A percentile compares a stretch with the other conserved stretches of the same genome.
phyloP scores from a whole-genome alignment of 2,329 filamentous ascomycete genomes.

The Hypoxylon sp. region DNA sequence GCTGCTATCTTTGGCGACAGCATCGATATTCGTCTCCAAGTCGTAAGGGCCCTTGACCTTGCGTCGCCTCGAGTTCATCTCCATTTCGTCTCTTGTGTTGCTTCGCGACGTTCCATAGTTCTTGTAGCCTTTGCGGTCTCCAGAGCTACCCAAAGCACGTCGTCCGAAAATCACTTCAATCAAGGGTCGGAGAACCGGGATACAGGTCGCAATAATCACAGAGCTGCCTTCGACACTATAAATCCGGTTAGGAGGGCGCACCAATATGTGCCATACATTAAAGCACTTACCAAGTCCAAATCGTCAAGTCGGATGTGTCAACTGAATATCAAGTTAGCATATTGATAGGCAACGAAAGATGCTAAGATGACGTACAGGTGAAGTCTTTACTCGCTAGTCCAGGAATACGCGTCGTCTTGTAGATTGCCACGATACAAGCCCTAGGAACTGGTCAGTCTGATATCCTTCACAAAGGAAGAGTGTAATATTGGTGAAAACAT shows the following conservation, averaged over 20 bases:
- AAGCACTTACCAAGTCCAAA: conserved; percentile 43
- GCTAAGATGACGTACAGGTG: conserved; percentile 22
- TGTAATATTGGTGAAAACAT: conserved; percentile 12
- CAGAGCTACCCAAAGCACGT: conserved; percentile 5
- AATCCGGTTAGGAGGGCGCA: neutral
- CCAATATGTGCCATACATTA: neutral
- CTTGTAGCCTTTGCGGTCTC: conserved; percentile 3
- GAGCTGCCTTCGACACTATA: conserved; percentile 47
- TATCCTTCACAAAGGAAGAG: neutral
- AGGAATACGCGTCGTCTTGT: conserved; percentile 36
- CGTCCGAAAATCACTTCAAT: conserved; percentile 40
- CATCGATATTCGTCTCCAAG: conserved; percentile 18
- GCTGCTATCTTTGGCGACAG: conserved; percentile 1
- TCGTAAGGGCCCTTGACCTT: conserved; percentile 18
- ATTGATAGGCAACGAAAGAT: neutral
- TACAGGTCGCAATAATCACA: conserved; percentile 50
- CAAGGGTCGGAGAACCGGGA: conserved; percentile 49
- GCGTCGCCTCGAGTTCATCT: conserved; percentile 9
- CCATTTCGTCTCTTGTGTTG: conserved; percentile 1
- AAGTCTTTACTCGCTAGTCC: conserved; percentile 32
- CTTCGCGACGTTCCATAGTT: conserved; percentile 16
- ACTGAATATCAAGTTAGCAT: conserved; percentile 21
- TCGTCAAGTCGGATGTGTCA: conserved; percentile 36
- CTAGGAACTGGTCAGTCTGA: conserved; percentile 4
- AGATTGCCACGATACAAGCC: conserved; percentile 35